Evolutionary conservation across 139 green algal species (phyloP).

Genomic region (Tetradesmus lagerheimii): DNA sequence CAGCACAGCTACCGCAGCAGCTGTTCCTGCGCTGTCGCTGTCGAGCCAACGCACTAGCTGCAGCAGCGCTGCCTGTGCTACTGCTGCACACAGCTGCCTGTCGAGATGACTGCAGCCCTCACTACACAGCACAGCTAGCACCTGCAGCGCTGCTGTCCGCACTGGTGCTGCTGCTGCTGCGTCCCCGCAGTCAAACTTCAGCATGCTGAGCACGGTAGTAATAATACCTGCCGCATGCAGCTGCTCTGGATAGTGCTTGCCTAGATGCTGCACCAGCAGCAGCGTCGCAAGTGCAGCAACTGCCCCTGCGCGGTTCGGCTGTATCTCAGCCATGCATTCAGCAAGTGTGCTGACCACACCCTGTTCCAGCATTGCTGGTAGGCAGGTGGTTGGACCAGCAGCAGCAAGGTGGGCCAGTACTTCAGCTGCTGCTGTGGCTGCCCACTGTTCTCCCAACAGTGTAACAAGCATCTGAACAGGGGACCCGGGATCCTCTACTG

Average conservation of each 20-base stretch:
- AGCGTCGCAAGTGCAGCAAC: constrained; percentile 13
- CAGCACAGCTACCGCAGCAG: not conserved
- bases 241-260: constrained; percentile 5
- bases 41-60: constrained; percentile 10
- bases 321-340: constrained; percentile 30
- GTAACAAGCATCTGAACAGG: constrained; percentile 35
- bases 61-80: constrained; percentile 25
- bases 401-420: constrained; percentile 8
- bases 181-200: not conserved
- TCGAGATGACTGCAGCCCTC: not conserved
- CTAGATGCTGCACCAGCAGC: not conserved
- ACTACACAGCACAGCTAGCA: constrained; percentile 14
- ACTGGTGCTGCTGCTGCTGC: not conserved
- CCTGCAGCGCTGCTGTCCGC: not conserved
- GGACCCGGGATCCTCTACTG: constrained; percentile 30
- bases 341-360: not conserved
- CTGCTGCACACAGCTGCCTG: constrained; percentile 2
- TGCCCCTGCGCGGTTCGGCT: not conserved
- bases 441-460: constrained; percentile 32
- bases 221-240: constrained; percentile 15
- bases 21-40: not conserved
- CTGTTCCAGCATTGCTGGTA: constrained; percentile 22
- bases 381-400: not conserved
- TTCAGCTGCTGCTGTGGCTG: constrained; percentile 33
- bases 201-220: constrained; percentile 6